Base-by-base conservation (phyloP, 768 basidiomycete species). In the Mycena metata region DNA sequence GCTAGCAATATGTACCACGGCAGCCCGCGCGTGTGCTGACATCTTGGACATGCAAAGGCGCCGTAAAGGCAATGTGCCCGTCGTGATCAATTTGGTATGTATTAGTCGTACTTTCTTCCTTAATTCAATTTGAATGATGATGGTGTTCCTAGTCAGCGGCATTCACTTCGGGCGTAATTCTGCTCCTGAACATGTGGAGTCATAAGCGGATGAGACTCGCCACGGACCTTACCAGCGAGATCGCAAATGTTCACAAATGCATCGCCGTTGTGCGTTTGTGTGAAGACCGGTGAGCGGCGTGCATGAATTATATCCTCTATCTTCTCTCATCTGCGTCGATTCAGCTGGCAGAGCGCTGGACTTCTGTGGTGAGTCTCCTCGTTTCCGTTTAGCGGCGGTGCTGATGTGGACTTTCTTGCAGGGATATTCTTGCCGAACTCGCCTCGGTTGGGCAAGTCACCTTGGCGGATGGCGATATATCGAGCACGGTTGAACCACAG, bases 291-390 rank as follows among this genome's bases (percentile, higher is more conserved):
- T 55, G 23, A 41, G 39, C 33, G 23, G 45, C 17, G n/a, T n/a
- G 45, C 16, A 30, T 46, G 45, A n/a, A n/a, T n/a, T n/a, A 2
- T n/a, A 16, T 19, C 19, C 45, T 9, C 15, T 8, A 19, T 9
- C 8, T 2, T 46, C 2, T 23, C 47, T 49, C n/a, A 11, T 49
- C 39, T 39, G 39, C 30, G 30, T 30, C 30, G 6, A 30, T 3
- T 30, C 30, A 85, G 84, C 61, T 86, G 83, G 82, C 78, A 77
- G 39, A 71, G 79, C 23, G 81, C 83, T 9, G 86, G 85, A 26
- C 76, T 84, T 36, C 77, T 76, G 39, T 80, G 81, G 85, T 61
- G 41, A 6, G 66, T 35, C 17, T 30, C 30, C 6, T 30, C 3
- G 6, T 30, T 30, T 30, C 30, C 30, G 30, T 30, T 30, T 6